Base-by-base conservation (phyloP, 2,329 filamentous ascomycete genomes). In the Colletotrichum godetiae region DNA sequence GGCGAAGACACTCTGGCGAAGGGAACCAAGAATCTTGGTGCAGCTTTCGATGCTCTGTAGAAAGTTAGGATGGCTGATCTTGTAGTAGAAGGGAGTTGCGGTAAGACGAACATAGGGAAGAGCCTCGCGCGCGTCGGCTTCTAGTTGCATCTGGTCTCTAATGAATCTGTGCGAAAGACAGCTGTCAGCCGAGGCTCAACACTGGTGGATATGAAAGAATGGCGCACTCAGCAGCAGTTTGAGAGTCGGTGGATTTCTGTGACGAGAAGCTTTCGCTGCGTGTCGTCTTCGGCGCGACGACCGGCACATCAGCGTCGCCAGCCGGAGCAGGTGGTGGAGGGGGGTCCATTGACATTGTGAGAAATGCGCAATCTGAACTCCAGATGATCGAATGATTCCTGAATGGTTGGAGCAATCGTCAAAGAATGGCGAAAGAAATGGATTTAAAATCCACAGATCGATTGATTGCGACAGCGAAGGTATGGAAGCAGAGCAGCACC, bases 81-180 rank as follows among this genome's bases (percentile, higher is more conserved):
- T 11, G 33, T n/a, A 49, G 13, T 22, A 22, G 31, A 10, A n/a
- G 37, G n/a, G 22, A 13, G 19, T 10, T 35, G 42, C n/a, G 61
- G 53, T 10, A 37, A 42, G n/a, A 78, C 91, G 79, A 85, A 97
- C 95, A 81, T 98, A 99, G 76, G 97, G 97, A 7, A 99, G 89
- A 74, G 94, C 94, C 87, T 99, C 96, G 78, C 95, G 95, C 59
- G 97, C 97, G 84, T 99, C 97, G 24, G 94, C 94, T 84, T 99
- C 97, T 66, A 99, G 92, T 77, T 93, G 92, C 80, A 98, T 92
- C 81, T 99, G 97, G 68, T 92, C 92, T 78, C 94, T 91, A 77
- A 99, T 95, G 81, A 97, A 98, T 33, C 94, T 96, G 68, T 5
- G 11, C 64, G 42, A 19, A 42, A 31, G 33, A 46, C 33, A 6